Conservation (phyloP, 805 yeast genomes). For the Ascoidea asiatica region DNA sequence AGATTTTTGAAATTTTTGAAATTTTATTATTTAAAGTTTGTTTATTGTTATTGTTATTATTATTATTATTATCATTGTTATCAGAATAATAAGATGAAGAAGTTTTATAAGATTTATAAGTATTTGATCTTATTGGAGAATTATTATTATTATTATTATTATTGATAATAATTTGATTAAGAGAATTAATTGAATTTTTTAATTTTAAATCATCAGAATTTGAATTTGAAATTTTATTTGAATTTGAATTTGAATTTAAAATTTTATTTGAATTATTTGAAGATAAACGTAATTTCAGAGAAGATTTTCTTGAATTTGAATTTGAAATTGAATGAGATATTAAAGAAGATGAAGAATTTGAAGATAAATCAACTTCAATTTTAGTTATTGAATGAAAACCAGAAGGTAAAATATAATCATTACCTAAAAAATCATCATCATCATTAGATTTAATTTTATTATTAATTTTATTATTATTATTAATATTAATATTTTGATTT, state of each 20-base stretch:
- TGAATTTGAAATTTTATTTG: no score
- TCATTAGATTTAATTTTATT: not conserved
- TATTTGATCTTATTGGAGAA: no score
- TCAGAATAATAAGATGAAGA: not conserved
- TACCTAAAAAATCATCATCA: not conserved
- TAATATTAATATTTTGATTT: no score
- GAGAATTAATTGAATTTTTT: no score
- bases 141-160: no score
- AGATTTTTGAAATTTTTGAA: not conserved
- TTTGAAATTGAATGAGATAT: not conserved
- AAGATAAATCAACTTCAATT: not conserved
- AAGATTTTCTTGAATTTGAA: not conserved
- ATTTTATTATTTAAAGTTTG: no score
- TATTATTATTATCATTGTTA: no score
- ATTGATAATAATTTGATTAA: no score
- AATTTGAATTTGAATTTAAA: no score
- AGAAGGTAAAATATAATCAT: not conserved
- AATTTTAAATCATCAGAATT: no score
- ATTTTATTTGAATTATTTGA: no score
- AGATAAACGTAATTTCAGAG: not conserved
- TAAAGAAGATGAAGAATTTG: not conserved
- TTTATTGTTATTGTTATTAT: not conserved
- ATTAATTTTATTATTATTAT: no score
- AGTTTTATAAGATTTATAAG: not conserved
- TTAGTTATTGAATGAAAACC: not conserved